Evolutionary conservation across 768 basidiomycete genomes (phyloP).

Genomic region (Austroboletus eburneus): DNA sequence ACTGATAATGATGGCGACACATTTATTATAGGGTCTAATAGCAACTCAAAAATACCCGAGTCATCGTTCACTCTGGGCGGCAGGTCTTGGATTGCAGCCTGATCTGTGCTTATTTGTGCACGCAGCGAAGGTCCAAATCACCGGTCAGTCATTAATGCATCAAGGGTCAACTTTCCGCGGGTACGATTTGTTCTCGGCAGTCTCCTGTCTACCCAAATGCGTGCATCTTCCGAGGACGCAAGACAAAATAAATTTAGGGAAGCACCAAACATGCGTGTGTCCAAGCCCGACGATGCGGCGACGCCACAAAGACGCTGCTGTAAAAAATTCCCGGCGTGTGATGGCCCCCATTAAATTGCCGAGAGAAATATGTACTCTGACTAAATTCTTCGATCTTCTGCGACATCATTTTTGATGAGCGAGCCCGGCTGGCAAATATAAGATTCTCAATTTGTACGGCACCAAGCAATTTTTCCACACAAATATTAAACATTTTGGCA

Average conservation of each 20-base stretch:
- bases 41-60: too few species aligned
- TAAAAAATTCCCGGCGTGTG: neutral
- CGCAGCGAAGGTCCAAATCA: neutral
- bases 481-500: neutral
- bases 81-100: too few species aligned
- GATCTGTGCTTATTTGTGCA: too few species aligned
- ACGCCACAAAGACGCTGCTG: constrained; percentile 1
- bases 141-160: too few species aligned
- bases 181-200: constrained; percentile 4
- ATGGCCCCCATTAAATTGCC: neutral
- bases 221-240: neutral
- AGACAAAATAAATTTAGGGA: constrained; percentile 1
- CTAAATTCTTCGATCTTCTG: constrained; percentile 11
- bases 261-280: constrained; percentile 2
- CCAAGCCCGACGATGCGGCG: neutral
- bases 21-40: too few species aligned
- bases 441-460: constrained; percentile 19
- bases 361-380: constrained; percentile 9
- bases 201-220: constrained; percentile 3
- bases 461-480: constrained; percentile 5
- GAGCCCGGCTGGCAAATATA: constrained; percentile 1
- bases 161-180: too few species aligned
- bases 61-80: too few species aligned
- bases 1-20: too few species aligned
- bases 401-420: neutral